Conservation (phyloP, 352 stramenopile species). For the Proteromonas lacertae region DNA sequence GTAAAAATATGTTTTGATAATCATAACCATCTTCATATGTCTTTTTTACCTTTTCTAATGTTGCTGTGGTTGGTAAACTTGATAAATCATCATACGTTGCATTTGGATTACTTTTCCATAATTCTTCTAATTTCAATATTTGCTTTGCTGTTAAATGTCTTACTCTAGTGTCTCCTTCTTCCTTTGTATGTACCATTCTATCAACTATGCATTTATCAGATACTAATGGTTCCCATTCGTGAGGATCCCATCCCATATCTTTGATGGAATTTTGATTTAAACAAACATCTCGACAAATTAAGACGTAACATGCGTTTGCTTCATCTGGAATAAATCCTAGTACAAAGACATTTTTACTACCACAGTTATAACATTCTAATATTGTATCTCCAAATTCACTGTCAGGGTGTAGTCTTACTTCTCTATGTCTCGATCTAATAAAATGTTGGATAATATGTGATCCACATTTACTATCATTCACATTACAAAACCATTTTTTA, state of each 20-base stretch:
- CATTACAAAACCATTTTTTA: conserved; percentile 96
- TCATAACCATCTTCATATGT: conserved; percentile 97
- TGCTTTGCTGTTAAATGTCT: conserved; percentile 28
- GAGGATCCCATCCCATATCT: conserved; percentile 95
- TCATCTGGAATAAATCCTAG: conserved; percentile 90
- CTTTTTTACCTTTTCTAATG: conserved; percentile 26
- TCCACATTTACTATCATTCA: conserved; percentile 46
- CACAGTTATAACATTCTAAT: conserved; percentile 98
- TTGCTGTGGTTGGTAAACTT: conserved; percentile 29
- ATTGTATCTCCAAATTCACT: conserved; percentile 76
- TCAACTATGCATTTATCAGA: conserved; percentile 75
- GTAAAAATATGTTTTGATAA: conserved; percentile 95
- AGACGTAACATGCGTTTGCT: conserved; percentile 68
- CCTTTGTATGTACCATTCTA: conserved; percentile 76
- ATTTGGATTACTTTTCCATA: conserved; percentile 83
- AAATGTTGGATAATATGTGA: conserved; percentile 94
- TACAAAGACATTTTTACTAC: conserved; percentile 82
- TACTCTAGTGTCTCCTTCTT: conserved; percentile 25
- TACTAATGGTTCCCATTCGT: conserved; percentile 86
- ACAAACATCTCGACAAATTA: conserved; percentile 57
- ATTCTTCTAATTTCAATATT: conserved; percentile 39
- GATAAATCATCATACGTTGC: conserved; percentile 79
- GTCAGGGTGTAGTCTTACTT: conserved; percentile 47
- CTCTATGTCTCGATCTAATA: conserved; percentile 44
- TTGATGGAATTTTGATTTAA: conserved; percentile 38